Base-by-base conservation (phyloP, 805 yeast species). In the Candida ortonii region DNA sequence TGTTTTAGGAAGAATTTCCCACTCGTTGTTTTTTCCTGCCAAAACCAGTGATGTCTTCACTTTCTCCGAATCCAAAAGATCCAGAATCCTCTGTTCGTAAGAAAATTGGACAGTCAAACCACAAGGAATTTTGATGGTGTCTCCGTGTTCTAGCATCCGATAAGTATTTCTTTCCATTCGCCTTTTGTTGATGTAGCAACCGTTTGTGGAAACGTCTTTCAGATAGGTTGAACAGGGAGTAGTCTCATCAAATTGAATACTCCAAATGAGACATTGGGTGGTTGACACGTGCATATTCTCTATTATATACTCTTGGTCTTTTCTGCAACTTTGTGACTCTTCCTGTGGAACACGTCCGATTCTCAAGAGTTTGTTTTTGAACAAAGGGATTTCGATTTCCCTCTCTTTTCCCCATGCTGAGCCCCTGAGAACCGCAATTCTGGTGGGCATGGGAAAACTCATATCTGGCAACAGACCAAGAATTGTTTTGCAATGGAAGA, bases 191-290 rank as follows among this genome's bases (percentile, higher is more conserved):
- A 76, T 46, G 25, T 42, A 57, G 1, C 72, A 67, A 3, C 81
- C 81, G 56, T 78, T 78, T 16, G 67, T 49, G 1, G 82, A 74
- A 0, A 43, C 33, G 42, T 76, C 82, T 36, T 67, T 68, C 8
- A 77, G 42, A 44, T 76, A 78, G 12, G 69, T 62, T 39, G 74
- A 41, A 0, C 78, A 75, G 1, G 63, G 48, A 6, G 69, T 64
- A 4, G 59, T 56, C 0, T 65, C 65, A 47, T 76, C 81, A 49
- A 78, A 78, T 25, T 68, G 59, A 17, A 52, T 30, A 7, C 38
- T 14, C 62, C 62, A 55, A 3, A 57, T 43, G 20, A 41, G 47
- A 4, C 74, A 76, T 46, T 78, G 84, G 0, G 58, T 36, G 2
- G 62, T 46, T 1, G 81, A 75, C 2, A 76, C 54, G 2, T 65